These are phyloP conservation scores for Aspergillus sp. DNA, from an alignment of 2,329 filamentous ascomycete species.

Conservation along the genomic window DNA sequence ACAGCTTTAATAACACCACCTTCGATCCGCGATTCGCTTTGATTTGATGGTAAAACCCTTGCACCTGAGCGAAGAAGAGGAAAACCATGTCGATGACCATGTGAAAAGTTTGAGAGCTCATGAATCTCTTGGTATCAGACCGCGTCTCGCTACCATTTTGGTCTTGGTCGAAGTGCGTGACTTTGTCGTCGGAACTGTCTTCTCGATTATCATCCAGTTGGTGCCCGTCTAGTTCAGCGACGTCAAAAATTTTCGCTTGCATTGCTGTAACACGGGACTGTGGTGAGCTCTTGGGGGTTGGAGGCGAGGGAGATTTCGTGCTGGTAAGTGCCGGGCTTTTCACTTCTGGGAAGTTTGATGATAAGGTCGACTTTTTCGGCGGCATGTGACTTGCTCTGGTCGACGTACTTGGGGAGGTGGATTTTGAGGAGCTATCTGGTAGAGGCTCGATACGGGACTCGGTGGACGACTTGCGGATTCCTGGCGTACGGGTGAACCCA, in stretches of 20 bases:
- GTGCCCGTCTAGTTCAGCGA: slow-evolving; percentile 37
- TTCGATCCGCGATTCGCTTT: slow-evolving; percentile 26
- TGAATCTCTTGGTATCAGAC: slow-evolving; percentile 12
- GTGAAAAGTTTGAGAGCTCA: slow-evolving; percentile 25
- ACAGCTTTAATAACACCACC: slow-evolving; percentile 16
- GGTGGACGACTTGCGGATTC: slow-evolving; percentile 27
- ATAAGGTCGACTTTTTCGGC: slow-evolving; percentile 11
- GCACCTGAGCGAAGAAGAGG: slow-evolving; percentile 28
- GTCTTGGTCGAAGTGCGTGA: slow-evolving; percentile 21
- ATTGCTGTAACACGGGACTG: background rate
- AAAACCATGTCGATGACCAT: slow-evolving; percentile 32
- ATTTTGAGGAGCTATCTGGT: slow-evolving; percentile 9
- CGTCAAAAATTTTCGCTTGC: slow-evolving; percentile 23
- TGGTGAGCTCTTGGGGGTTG: slow-evolving; percentile 3
- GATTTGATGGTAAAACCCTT: slow-evolving; percentile 21
- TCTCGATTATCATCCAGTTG: slow-evolving; percentile 26
- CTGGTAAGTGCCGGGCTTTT: background rate
- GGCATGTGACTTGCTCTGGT: slow-evolving; percentile 1
- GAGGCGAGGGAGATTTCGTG: slow-evolving; percentile 1
- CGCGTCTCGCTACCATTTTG: slow-evolving; percentile 9
- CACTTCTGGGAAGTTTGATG: background rate
- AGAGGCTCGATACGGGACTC: slow-evolving; percentile 24
- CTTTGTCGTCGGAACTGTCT: slow-evolving; percentile 17
- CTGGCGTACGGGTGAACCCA: slow-evolving; percentile 40
- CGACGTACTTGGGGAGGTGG: background rate